Percentiles rank a stretch among this genome's conserved stretches.
phyloP scores from a whole-genome alignment of 2,329 filamentous ascomycete species.

The Fonsecaea erecta region DNA sequence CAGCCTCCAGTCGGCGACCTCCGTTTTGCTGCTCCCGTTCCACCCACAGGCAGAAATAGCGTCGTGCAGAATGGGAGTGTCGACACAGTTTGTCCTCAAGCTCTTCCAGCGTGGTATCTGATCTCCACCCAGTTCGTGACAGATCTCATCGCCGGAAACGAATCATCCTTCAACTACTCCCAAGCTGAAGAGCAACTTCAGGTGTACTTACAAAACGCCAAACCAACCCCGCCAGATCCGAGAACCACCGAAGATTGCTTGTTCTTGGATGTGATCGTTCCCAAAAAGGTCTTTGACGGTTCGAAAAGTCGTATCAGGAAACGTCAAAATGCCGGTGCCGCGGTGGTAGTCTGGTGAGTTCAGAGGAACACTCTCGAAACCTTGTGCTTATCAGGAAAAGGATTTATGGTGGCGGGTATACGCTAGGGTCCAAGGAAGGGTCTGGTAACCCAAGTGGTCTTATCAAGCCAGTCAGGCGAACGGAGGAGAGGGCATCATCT shows the following conservation, averaged over 20 bases:
- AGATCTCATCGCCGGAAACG: slow-evolving; percentile 38
- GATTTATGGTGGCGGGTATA: slow-evolving; percentile 59
- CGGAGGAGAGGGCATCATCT: slow-evolving; percentile 49
- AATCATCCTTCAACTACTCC: slow-evolving; percentile 40
- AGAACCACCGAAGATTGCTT: slow-evolving; percentile 45
- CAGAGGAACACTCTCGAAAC: slow-evolving; percentile 19
- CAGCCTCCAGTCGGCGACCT: slow-evolving; percentile 58
- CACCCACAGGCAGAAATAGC: slow-evolving; percentile 50
- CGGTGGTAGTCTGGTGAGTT: slow-evolving; percentile 46
- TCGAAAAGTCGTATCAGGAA: slow-evolving; percentile 43
- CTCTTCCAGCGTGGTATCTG: slow-evolving; percentile 51
- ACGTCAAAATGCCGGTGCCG: slow-evolving; percentile 42
- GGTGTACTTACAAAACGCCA: slow-evolving; percentile 29
- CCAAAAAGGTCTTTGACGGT: slow-evolving; percentile 42
- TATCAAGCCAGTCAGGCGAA: slow-evolving; percentile 49
- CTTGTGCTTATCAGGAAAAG: slow-evolving; percentile 15
- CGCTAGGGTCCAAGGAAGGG: slow-evolving; percentile 45
- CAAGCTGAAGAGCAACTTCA: slow-evolving; percentile 34
- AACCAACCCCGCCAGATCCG: slow-evolving; percentile 44
- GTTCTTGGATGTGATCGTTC: slow-evolving; percentile 46
- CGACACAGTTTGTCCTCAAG: slow-evolving; percentile 53
- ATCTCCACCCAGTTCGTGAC: slow-evolving; percentile 44
- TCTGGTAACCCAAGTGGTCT: slow-evolving; percentile 46
- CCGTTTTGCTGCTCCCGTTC: slow-evolving; percentile 55
- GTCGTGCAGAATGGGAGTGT: slow-evolving; percentile 53